Percentiles rank a stretch among this genome's conserved stretches.
Conservation (phyloP, 306 rosid genomes). For the Glycine tomentella region DNA sequence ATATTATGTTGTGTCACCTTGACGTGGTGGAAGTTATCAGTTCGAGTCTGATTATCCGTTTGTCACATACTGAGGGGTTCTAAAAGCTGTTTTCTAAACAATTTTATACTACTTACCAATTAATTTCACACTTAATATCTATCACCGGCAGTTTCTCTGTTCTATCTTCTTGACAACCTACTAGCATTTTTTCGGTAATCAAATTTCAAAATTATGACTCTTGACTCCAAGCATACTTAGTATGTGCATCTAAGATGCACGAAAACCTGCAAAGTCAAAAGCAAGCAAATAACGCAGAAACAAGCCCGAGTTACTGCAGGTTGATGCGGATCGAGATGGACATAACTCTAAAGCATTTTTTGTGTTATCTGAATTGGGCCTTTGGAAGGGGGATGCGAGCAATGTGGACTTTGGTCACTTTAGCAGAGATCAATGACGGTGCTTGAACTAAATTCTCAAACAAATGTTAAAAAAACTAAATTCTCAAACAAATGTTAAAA, state of each 20-base stretch:
- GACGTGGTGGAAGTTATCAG: too few species aligned
- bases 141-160: not conserved
- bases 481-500: too few species aligned
- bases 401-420: too few species aligned
- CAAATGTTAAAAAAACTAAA: too few species aligned
- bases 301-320: not conserved
- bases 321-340: not conserved
- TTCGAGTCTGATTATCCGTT: slow-evolving; percentile 25
- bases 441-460: too few species aligned
- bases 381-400: not conserved
- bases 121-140: too few species aligned
- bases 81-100: too few species aligned
- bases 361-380: slow-evolving; percentile 3
- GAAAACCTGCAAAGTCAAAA: not conserved
- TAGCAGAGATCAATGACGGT: too few species aligned
- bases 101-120: too few species aligned
- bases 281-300: not conserved
- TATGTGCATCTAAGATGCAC: not conserved
- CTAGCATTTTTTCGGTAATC: slow-evolving; percentile 20
- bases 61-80: not conserved
- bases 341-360: not conserved
- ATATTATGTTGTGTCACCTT: too few species aligned
- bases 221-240: not conserved
- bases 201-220: slow-evolving; percentile 20
- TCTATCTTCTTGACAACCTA: slow-evolving; percentile 7